A percentile compares a stretch with the other conserved stretches of the same genome.
Evolutionary conservation across 306 rosid genomes (phyloP).

Genomic region (Senna tora): DNA sequence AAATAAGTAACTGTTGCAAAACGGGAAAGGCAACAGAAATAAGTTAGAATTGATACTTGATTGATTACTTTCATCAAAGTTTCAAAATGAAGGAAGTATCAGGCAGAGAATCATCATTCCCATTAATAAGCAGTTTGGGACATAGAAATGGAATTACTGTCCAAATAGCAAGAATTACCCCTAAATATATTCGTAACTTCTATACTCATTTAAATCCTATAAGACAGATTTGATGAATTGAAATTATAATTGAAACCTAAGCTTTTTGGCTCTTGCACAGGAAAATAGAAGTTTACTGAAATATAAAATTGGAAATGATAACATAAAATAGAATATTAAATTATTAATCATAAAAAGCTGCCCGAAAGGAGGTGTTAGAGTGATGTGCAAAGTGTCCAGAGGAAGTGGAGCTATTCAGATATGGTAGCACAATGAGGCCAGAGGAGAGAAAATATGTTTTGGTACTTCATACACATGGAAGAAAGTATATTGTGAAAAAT

Average conservation of each 20-base stretch:
- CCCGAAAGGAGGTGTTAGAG: background rate
- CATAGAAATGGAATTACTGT: background rate
- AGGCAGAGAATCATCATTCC: background rate
- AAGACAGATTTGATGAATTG: background rate
- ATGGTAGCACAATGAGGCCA: background rate
- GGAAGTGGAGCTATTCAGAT: background rate
- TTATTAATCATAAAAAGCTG: background rate
- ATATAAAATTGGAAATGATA: background rate
- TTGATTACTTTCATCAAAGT: background rate
- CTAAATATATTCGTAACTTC: conserved; percentile 1
- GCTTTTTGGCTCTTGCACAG: background rate
- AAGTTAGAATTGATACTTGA: background rate
- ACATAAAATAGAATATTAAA: background rate
- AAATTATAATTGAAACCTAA: background rate
- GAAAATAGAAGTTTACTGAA: background rate
- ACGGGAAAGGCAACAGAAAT: background rate
- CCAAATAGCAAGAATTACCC: background rate
- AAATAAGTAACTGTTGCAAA: conserved; percentile 4
- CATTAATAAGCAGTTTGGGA: background rate
- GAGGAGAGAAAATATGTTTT: too few relatives aligned
- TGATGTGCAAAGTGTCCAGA: background rate
- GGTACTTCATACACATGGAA: background rate
- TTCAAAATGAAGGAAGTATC: too few relatives aligned
- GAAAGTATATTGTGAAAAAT: background rate
- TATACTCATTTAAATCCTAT: background rate